These are phyloP conservation scores for Pelargonium myrrhifolium DNA, from an alignment of 441 rosid species.

Conservation along the genomic window DNA sequence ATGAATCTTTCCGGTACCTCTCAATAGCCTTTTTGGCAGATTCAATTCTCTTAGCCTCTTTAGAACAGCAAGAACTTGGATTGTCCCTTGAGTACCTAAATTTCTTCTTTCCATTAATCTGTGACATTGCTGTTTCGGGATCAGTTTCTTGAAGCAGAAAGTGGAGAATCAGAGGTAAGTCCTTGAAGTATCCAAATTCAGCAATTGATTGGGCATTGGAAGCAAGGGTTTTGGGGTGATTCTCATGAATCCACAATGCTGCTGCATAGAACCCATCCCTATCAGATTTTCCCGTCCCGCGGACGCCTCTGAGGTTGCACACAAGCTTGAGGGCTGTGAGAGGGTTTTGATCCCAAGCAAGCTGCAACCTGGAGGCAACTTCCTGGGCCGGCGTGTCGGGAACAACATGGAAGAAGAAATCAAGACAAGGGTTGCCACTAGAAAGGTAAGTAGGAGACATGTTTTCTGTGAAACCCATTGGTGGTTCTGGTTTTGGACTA, in stretches of 20 bases:
- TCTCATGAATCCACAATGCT: conserved; percentile 39
- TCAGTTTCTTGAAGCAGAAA: conserved; percentile 31
- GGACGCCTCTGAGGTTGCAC: conserved; percentile 48
- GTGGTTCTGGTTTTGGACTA: too few species aligned
- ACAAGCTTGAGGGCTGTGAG: conserved; percentile 42
- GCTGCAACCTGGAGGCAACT: too few species aligned
- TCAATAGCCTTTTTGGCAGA: conserved; percentile 27
- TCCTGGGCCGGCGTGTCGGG: too few species aligned
- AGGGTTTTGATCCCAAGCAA: conserved; percentile 38
- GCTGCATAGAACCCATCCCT: conserved; percentile 46
- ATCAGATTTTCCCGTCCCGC: conserved; percentile 42
- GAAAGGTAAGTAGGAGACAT: too few species aligned
- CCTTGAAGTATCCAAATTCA: conserved; percentile 40
- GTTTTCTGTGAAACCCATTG: too few species aligned
- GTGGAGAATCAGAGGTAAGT: conserved; percentile 43
- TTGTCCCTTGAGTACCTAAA: background rate
- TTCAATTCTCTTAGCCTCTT: background rate
- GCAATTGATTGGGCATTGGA: conserved; percentile 32
- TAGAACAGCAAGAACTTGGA: background rate
- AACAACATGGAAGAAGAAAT: too few species aligned
- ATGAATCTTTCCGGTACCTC: conserved; percentile 32
- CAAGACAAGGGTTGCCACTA: too few species aligned
- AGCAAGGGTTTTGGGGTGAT: conserved; percentile 48
- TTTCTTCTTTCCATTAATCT: background rate
- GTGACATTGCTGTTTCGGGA: conserved; percentile 21